Conservation (phyloP, 2,329 filamentous ascomycete species). For the Diaporthe sp. region DNA sequence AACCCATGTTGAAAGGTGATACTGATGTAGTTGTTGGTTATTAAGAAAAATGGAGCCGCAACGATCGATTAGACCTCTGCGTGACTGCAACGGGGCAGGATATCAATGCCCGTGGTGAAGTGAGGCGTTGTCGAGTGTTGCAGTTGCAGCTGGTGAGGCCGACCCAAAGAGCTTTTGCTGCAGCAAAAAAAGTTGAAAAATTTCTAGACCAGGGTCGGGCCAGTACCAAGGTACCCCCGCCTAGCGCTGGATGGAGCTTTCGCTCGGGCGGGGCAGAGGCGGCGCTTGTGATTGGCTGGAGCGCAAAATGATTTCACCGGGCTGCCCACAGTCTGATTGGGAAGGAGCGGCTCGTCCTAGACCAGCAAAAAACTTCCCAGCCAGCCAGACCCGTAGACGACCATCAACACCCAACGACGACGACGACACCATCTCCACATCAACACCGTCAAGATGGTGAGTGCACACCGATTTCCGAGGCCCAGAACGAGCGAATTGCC, state of each 20-base stretch:
- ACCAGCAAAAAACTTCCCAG: slow-evolving; percentile 40
- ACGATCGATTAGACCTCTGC: slow-evolving; percentile 22
- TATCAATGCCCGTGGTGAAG: slow-evolving; percentile 24
- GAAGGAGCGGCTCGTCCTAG: slow-evolving; percentile 35
- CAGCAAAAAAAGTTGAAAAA: slow-evolving; percentile 41
- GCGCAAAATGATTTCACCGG: slow-evolving; percentile 40
- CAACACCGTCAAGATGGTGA: slow-evolving; percentile 43
- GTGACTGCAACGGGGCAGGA: slow-evolving; percentile 32
- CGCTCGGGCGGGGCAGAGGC: slow-evolving; percentile 20
- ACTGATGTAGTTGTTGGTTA: not conserved
- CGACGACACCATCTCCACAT: slow-evolving; percentile 41
- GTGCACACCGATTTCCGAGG: slow-evolving; percentile 33
- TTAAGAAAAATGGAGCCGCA: slow-evolving; percentile 19
- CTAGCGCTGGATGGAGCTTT: slow-evolving; percentile 32
- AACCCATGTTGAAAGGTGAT: slow-evolving; percentile 54
- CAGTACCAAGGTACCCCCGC: slow-evolving; percentile 40
- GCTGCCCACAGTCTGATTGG: slow-evolving; percentile 36
- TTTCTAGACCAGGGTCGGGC: slow-evolving; percentile 33
- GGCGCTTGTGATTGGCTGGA: slow-evolving; percentile 24
- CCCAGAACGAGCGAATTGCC: slow-evolving; percentile 37
- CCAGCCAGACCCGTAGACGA: slow-evolving; percentile 29
- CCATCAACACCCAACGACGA: slow-evolving; percentile 37
- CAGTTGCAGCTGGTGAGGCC: slow-evolving; percentile 35
- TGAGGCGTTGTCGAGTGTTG: slow-evolving; percentile 26
- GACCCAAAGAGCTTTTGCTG: slow-evolving; percentile 37